These are phyloP conservation scores for Aspergillus phoenicis DNA, from an alignment of 2,329 filamentous ascomycete genomes.

Conservation along the genomic window DNA sequence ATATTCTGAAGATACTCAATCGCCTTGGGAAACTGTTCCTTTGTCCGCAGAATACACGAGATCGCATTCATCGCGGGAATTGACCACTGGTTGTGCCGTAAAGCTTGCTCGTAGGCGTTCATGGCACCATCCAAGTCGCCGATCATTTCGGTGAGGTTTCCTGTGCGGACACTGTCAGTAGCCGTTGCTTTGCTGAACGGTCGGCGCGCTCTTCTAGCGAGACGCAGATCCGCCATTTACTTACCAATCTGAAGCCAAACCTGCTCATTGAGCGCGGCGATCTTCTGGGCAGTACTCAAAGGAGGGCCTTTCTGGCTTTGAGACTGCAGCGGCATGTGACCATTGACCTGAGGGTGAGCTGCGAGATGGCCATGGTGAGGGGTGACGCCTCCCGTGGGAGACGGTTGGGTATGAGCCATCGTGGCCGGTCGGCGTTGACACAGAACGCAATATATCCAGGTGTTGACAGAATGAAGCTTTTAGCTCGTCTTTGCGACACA, in stretches of 20 bases:
- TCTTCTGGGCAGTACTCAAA: constrained; percentile 70
- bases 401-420: constrained; percentile 80
- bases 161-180: constrained; percentile 50
- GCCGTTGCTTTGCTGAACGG: background rate
- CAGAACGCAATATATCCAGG: constrained; percentile 13
- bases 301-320: constrained; percentile 60
- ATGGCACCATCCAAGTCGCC: constrained; percentile 87
- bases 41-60: constrained; percentile 83
- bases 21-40: constrained; percentile 91
- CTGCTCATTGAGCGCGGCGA: constrained; percentile 77
- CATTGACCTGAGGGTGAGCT: constrained; percentile 42
- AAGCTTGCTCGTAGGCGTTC: constrained; percentile 84
- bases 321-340: constrained; percentile 59
- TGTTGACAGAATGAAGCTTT: constrained; percentile 15
- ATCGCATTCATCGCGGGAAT: constrained; percentile 92
- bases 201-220: background rate
- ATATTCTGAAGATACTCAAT: constrained; percentile 92
- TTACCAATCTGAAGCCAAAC: constrained; percentile 93
- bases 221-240: constrained; percentile 31
- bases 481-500: constrained; percentile 31
- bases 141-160: constrained; percentile 82
- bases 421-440: constrained; percentile 19
- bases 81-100: constrained; percentile 85
- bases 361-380: constrained; percentile 56
- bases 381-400: constrained; percentile 73